Evolutionary conservation across 2,329 filamentous ascomycete species (phyloP), one percentile per base, ranked within the genome.

Genomic region (Escovopsis weberi): DNA sequence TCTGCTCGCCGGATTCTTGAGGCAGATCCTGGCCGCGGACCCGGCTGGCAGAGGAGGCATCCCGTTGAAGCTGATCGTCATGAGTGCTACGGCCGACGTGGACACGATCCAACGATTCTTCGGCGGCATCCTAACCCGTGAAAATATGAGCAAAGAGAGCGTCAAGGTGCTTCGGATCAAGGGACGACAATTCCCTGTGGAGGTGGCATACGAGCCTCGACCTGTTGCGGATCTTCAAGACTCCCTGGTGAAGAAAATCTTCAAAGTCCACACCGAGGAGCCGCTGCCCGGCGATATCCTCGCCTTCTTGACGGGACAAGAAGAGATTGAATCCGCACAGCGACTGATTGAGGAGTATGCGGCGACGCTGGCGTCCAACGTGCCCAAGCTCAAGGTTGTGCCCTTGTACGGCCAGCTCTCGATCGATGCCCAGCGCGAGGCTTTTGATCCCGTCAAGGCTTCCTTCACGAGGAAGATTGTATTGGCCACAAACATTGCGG

Each of bases 51-150:
- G 82, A 4, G 78, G 80, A 7, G 83, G 82, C 5, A 66, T 82
- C 28, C 80, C 83, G 1, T 65, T 98, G 43, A 96, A 94, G 59
- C 78, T 96, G 4, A 75, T 94, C 32, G 76, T 96, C 56, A 98
- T 98, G 91, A 95, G 88, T 70, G 91, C 91, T 40, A 98, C 91
- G 6, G 85, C 87, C 33, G 85, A 96, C 59, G 79, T 94, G 45
- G 80, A 89, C 46, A 77, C 74, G 43, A 77, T 96, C 30, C 70
- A 76, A 37, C 66, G 67, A 0, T 96, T 94, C 59, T 95, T 96
- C 64, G 62, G 66, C 8, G 49, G 44, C 6, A 38, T 19, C 6
- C 36, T 19, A 26, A 51, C 41, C 10, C 42, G 28, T 32, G 28
- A 3, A 11, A 11, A 32, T 2, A 32, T 3, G 28, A 32, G 11